Evolutionary conservation across 192 early-diverging fungal genomes (phyloP).

Genomic region (Linnemannia schmuckeri): DNA sequence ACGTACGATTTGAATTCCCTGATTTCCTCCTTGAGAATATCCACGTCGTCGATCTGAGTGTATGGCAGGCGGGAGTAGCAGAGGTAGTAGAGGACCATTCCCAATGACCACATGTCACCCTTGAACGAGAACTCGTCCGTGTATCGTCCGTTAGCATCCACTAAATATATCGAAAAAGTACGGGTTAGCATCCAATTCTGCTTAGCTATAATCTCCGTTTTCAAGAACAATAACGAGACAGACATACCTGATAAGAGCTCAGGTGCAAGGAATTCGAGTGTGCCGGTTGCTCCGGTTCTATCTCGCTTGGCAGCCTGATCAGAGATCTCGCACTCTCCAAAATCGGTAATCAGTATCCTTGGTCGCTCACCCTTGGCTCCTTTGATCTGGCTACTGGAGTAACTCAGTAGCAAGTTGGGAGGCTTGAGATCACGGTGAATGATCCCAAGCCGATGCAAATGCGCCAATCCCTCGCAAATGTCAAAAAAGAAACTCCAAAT

Average conservation of each 20-base stretch:
- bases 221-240: background rate
- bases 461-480: slow-evolving; percentile 89
- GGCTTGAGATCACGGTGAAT: slow-evolving; percentile 97
- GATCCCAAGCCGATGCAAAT: slow-evolving; percentile 90
- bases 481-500: slow-evolving; percentile 93
- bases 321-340: slow-evolving; percentile 96
- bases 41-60: slow-evolving; percentile 89
- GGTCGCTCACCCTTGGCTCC: slow-evolving; percentile 68
- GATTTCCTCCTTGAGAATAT: slow-evolving; percentile 85
- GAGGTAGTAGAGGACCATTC: slow-evolving; percentile 93
- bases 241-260: slow-evolving; percentile 68
- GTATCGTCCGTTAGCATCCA: slow-evolving; percentile 76
- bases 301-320: slow-evolving; percentile 74
- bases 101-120: slow-evolving; percentile 96
- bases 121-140: slow-evolving; percentile 84
- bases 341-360: slow-evolving; percentile 91
- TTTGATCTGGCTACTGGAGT: slow-evolving; percentile 58
- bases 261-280: slow-evolving; percentile 95
- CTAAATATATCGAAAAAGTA: slow-evolving; percentile 11
- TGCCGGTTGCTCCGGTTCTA: slow-evolving; percentile 96
- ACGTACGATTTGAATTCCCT: slow-evolving; percentile 69
- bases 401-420: slow-evolving; percentile 90
- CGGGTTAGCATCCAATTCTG: background rate
- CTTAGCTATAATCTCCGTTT: too few relatives aligned
- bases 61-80: slow-evolving; percentile 91